Evolutionary conservation across 768 basidiomycete genomes (phyloP).

Genomic region (Tulasnella sp.): DNA sequence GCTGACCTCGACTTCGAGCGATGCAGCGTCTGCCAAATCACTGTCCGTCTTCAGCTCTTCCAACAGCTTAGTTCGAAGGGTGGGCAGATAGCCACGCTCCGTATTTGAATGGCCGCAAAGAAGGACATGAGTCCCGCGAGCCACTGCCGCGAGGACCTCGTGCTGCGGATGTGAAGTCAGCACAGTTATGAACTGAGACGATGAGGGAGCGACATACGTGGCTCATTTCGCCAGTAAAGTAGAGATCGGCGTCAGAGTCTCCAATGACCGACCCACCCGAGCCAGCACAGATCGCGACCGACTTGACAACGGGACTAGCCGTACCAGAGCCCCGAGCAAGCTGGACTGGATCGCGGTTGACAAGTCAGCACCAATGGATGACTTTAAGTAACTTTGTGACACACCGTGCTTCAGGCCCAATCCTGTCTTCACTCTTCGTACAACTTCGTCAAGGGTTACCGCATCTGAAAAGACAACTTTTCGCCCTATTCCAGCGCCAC

Average conservation of each 20-base stretch:
- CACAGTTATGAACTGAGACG: neutral
- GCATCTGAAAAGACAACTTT: conserved; percentile 54
- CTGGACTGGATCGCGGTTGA: conserved; percentile 23
- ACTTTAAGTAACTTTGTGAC: conserved; percentile 24
- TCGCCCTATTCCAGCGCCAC: conserved; percentile 53
- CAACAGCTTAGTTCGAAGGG: conserved; percentile 57
- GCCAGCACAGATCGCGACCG: conserved; percentile 87
- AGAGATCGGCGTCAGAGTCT: conserved; percentile 70
- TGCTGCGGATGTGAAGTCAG: conserved; percentile 46
- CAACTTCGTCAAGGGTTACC: conserved; percentile 52
- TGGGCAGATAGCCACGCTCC: conserved; percentile 83
- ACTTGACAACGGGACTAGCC: conserved; percentile 44
- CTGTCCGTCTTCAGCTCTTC: conserved; percentile 41
- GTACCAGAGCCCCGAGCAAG: conserved; percentile 19
- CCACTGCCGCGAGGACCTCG: conserved; percentile 74
- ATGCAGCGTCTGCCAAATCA: conserved; percentile 29
- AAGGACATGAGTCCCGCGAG: conserved; percentile 68
- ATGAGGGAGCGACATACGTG: conserved; percentile 47
- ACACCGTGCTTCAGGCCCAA: conserved; percentile 54
- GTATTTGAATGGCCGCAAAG: conserved; percentile 95
- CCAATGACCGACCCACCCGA: conserved; percentile 72
- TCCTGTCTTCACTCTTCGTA: conserved; percentile 59
- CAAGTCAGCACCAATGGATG: neutral
- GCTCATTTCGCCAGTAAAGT: conserved; percentile 87
- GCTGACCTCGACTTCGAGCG: conserved; percentile 58